These are phyloP conservation scores for Nevesoporus exiguus DNA, from an alignment of 768 basidiomycete genomes.

Conservation along the genomic window DNA sequence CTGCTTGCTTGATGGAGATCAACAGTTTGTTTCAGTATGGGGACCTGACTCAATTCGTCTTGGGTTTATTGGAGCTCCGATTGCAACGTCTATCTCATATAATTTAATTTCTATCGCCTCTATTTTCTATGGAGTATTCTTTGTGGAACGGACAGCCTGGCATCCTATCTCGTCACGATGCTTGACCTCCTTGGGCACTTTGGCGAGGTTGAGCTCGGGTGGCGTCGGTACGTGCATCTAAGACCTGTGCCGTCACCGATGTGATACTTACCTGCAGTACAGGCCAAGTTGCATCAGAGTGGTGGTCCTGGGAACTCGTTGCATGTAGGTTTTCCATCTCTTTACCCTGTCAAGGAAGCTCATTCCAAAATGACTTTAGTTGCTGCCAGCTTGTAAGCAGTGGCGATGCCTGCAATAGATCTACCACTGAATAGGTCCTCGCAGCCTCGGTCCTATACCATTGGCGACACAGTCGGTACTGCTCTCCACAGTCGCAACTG, in stretches of 20 bases:
- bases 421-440: conserved; percentile 16
- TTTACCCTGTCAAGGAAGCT: background rate
- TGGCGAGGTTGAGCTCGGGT: conserved; percentile 75
- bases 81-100: conserved; percentile 84
- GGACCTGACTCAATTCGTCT: conserved; percentile 77
- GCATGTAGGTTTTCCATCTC: conserved; percentile 34
- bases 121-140: conserved; percentile 59
- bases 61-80: conserved; percentile 90
- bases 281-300: conserved; percentile 83
- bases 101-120: conserved; percentile 70
- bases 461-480: conserved; percentile 90
- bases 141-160: conserved; percentile 77
- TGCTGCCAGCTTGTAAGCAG: conserved; percentile 49
- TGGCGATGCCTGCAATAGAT: background rate
- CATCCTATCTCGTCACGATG: conserved; percentile 65
- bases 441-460: conserved; percentile 70
- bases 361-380: conserved; percentile 31
- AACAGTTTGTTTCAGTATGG: conserved; percentile 37
- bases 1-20: conserved; percentile 6
- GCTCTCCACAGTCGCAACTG: conserved; percentile 66
- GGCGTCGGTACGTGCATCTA: conserved; percentile 55
- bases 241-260: background rate
- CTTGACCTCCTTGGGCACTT: conserved; percentile 62
- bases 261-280: background rate
- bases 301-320: conserved; percentile 96